Percentiles rank a stretch among this genome's conserved stretches.
Conservation (phyloP, 2,329 filamentous ascomycete genomes). For the Claviceps paspali region DNA sequence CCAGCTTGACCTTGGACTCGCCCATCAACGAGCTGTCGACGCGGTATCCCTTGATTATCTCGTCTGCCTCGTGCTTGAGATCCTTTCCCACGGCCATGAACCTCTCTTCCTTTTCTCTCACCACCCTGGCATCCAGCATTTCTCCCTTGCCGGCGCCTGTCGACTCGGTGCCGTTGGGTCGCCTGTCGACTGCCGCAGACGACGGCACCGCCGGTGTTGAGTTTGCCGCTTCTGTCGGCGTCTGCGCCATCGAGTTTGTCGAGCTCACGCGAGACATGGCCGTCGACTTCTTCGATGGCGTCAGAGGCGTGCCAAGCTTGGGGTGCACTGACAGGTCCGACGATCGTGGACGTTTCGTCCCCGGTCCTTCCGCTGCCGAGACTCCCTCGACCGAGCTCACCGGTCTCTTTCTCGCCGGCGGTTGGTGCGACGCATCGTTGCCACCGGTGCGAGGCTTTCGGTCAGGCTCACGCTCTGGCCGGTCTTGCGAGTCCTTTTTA, state of each 20-base stretch:
- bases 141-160: slow-evolving; percentile 11
- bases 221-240: slow-evolving; percentile 30
- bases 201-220: slow-evolving; percentile 15
- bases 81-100: slow-evolving; percentile 29
- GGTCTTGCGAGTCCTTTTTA: slow-evolving; percentile 21
- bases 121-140: slow-evolving; percentile 10
- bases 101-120: slow-evolving; percentile 21
- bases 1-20: slow-evolving; percentile 24
- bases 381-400: slow-evolving; percentile 19
- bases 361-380: slow-evolving; percentile 22
- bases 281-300: slow-evolving; percentile 35
- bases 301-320: slow-evolving; percentile 27
- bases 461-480: slow-evolving; percentile 9
- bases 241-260: slow-evolving; percentile 35
- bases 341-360: slow-evolving; percentile 27
- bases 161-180: slow-evolving; percentile 19
- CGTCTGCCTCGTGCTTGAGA: slow-evolving; percentile 39
- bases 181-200: slow-evolving; percentile 11
- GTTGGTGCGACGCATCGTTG: slow-evolving; percentile 21
- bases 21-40: slow-evolving; percentile 12
- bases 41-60: slow-evolving; percentile 18
- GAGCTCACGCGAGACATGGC: slow-evolving; percentile 40
- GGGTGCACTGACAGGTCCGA: slow-evolving; percentile 22
- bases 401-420: slow-evolving; percentile 34
- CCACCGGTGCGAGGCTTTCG: slow-evolving; percentile 25